Evolutionary conservation across 768 basidiomycete genomes (phyloP).

Genomic region (Suillus tomentosus): DNA sequence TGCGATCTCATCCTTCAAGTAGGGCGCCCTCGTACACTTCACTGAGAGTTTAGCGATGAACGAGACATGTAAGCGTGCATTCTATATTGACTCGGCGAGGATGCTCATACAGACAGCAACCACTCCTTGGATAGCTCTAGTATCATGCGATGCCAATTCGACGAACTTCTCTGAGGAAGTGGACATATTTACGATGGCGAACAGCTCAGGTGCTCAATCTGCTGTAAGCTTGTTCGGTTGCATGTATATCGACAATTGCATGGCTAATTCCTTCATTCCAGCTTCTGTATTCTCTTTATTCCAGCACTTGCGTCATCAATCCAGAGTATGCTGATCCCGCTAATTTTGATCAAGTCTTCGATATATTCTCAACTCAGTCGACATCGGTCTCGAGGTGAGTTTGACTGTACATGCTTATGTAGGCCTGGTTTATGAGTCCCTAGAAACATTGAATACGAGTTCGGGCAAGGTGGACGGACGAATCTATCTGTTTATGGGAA

Average conservation of each 20-base stretch:
- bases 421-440: neutral
- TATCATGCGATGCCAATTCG: constrained; percentile 80
- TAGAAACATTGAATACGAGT: constrained; percentile 59
- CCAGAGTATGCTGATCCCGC: constrained; percentile 62
- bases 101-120: constrained; percentile 32
- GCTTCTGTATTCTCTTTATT: constrained; percentile 78
- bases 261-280: constrained; percentile 26
- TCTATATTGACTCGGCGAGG: neutral
- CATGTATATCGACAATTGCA: constrained; percentile 6
- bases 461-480: constrained; percentile 55
- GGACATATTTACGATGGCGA: constrained; percentile 84
- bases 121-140: constrained; percentile 91
- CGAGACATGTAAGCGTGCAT: constrained; percentile 43
- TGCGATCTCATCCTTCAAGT: constrained; percentile 4
- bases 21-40: constrained; percentile 88
- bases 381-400: constrained; percentile 56
- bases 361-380: constrained; percentile 77
- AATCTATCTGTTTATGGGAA: constrained; percentile 53
- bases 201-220: constrained; percentile 75
- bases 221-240: constrained; percentile 52
- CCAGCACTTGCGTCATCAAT: constrained; percentile 76
- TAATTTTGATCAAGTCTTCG: constrained; percentile 70
- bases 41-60: constrained; percentile 57
- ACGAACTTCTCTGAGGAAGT: constrained; percentile 57
- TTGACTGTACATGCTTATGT: constrained; percentile 23